Evolutionary conservation across 495 filamentous ascomycete species (phyloP), one percentile per base, ranked within the genome.

Genomic region (Neurospora discreta): DNA sequence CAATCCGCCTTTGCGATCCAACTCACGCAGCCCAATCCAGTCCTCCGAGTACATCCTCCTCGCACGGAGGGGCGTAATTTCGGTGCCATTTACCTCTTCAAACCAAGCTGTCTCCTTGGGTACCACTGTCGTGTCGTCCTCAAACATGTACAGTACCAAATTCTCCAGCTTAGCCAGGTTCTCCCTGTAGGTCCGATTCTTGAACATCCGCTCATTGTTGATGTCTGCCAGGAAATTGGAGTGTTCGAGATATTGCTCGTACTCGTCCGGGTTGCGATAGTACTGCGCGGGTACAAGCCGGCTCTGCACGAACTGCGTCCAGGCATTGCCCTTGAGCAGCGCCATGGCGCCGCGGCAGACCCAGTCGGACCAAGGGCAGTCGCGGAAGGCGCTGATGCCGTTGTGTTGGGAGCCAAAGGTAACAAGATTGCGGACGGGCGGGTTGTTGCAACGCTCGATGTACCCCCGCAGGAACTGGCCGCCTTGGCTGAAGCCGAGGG

Each of bases 221-320:
- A 98, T 90, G 80, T 98, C 95, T n/a, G 95, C 95, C n/a, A 99
- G 84, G 80, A 95, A 97, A 77, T 94, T 96, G 78, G 92, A 95
- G 78, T 90, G 73, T 76, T 92, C 89, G 20, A 98, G 85, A 79
- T 98, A 99, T 40, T 81, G 77, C 5, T 90, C 90, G 71, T 92
- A 80, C 73, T 93, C 87, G 3, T 80, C 83, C 0, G 90, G 89
- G 75, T 95, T 88, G 33, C 95, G 90, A 84, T 90, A 98, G 80
- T 99, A 99, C 82, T 99, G 95, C 69, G 96, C 96, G 0, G 95
- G 95, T 6, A 99, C 93, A 7, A 99, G 83, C 36, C 84, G 86
- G 68, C 81, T 82, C 85, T 99, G 95, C 23, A 93, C 90, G 71
- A 89, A 89, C 18, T 82, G 78, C 30, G 84, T 86, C 94, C 94